Conservation (phyloP, 2,329 filamentous ascomycete genomes). For the Rutstroemia sp. region DNA sequence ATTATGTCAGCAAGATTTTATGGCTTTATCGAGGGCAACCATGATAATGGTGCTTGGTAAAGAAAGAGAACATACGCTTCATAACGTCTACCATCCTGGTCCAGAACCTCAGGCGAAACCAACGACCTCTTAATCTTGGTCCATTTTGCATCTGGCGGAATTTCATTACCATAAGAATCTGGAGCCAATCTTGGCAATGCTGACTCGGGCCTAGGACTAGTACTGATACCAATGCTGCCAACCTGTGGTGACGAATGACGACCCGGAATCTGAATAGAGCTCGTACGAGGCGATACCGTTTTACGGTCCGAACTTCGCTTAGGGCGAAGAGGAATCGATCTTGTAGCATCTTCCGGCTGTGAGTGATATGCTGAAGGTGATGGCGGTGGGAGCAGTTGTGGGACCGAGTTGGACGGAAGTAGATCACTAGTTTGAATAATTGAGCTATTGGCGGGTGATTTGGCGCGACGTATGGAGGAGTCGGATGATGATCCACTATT, state of each 20-base stretch:
- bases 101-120: slow-evolving; percentile 51
- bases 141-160: slow-evolving; percentile 51
- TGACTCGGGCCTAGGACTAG: slow-evolving; percentile 12
- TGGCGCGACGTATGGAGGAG: background rate
- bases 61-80: slow-evolving; percentile 37
- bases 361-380: background rate
- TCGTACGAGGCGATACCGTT: slow-evolving; percentile 11
- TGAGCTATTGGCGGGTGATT: slow-evolving; percentile 1
- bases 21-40: background rate
- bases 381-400: background rate
- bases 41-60: background rate
- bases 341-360: slow-evolving; percentile 10
- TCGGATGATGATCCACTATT: background rate
- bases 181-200: slow-evolving; percentile 37
- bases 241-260: slow-evolving; percentile 8
- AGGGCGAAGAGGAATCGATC: slow-evolving; percentile 15
- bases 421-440: slow-evolving; percentile 8
- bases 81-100: slow-evolving; percentile 48
- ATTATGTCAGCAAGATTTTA: slow-evolving; percentile 4
- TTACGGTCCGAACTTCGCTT: slow-evolving; percentile 12
- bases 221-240: background rate
- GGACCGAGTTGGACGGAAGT: background rate
- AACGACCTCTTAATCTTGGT: slow-evolving; percentile 48
- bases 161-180: slow-evolving; percentile 49
- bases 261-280: slow-evolving; percentile 15